These are phyloP conservation scores for Acrocalymma vagum DNA, from an alignment of 2,329 filamentous ascomycete genomes.

Conservation along the genomic window DNA sequence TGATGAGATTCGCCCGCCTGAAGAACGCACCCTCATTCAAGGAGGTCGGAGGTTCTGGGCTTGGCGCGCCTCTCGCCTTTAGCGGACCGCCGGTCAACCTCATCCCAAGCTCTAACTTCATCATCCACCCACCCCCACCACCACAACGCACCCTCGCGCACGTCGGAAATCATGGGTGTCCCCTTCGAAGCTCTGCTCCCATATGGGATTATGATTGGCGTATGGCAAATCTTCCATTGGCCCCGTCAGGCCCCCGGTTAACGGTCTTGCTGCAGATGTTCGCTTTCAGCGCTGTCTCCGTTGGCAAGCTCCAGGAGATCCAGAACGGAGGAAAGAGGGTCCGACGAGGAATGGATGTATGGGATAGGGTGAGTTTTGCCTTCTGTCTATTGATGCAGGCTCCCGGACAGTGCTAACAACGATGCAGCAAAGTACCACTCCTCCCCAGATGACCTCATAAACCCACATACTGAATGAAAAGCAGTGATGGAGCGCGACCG, in stretches of 20 bases:
- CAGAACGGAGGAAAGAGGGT: conserved; percentile 70
- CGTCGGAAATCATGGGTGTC: conserved; percentile 65
- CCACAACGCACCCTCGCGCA: conserved; percentile 29
- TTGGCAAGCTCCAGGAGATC: conserved; percentile 66
- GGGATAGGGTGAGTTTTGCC: conserved; percentile 66
- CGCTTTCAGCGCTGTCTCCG: conserved; percentile 65
- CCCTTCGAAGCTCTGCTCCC: conserved; percentile 72
- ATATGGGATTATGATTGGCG: conserved; percentile 69
- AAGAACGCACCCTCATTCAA: conserved; percentile 36
- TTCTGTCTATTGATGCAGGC: conserved; percentile 14
- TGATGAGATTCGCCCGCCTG: conserved; percentile 33
- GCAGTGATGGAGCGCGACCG: conserved; percentile 74
- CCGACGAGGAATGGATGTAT: conserved; percentile 67
- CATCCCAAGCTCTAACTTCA: conserved; percentile 12
- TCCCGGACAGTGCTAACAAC: conserved; percentile 49
- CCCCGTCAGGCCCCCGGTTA: conserved; percentile 17
- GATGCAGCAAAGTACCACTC: conserved; percentile 62
- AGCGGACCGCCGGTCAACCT: conserved; percentile 25
- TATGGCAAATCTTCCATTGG: conserved; percentile 50
- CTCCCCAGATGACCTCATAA: conserved; percentile 39
- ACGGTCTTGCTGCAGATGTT: conserved; percentile 63
- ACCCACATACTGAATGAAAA: conserved; percentile 35
- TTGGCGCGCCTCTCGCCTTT: conserved; percentile 21
- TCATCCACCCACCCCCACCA: conserved; percentile 26
- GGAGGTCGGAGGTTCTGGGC: conserved; percentile 21